Evolutionary conservation across 176 grass and related monocot species (phyloP).

Genomic region (Triticum turgidum): DNA sequence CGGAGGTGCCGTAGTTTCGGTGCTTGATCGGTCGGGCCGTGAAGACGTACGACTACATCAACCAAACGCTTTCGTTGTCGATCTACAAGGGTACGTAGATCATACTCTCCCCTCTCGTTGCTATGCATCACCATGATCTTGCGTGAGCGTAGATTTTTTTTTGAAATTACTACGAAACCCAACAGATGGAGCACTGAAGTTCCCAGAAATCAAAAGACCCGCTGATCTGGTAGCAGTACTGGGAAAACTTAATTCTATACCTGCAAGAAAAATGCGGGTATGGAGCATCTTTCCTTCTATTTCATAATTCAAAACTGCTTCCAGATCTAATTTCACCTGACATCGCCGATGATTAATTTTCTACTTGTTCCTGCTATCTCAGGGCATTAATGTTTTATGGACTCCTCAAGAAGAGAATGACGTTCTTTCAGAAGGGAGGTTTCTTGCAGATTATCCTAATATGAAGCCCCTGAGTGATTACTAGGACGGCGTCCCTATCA

Average conservation of each 20-base stretch:
- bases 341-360: background rate
- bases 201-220: background rate
- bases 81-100: too few species aligned
- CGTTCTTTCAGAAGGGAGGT: background rate
- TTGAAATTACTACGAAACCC: too few species aligned
- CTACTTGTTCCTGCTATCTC: background rate
- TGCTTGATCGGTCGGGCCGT: too few species aligned
- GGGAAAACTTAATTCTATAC: background rate
- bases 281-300: background rate
- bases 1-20: too few species aligned
- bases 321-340: background rate
- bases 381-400: background rate
- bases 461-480: background rate
- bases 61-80: too few species aligned
- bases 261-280: background rate
- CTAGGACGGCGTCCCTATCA: background rate
- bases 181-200: conserved; percentile 13
- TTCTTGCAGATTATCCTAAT: background rate
- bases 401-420: background rate
- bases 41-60: too few species aligned
- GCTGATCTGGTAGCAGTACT: background rate
- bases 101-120: too few species aligned
- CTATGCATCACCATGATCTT: too few species aligned
- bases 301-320: background rate
- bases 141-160: too few species aligned